Evolutionary conservation across 2,329 filamentous ascomycete species (phyloP), one percentile per base, ranked within the genome.

Genomic region (Dactylellina drechsleri): DNA sequence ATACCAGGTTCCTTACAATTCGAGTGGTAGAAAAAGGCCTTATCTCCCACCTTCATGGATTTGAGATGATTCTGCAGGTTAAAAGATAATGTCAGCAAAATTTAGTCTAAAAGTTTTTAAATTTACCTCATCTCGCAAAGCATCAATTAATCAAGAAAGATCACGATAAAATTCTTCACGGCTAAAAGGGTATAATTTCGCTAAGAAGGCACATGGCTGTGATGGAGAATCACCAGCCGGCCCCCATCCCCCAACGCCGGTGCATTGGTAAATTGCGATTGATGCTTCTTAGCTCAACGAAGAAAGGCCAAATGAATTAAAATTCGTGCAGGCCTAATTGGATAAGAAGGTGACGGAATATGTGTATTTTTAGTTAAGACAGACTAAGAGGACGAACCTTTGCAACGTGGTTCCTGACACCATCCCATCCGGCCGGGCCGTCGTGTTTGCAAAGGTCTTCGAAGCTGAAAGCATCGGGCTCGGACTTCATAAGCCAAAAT

Each of bases 21-120:
- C 53, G 92, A 96, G 82, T 97, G 94, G 81, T 98, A 98, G 84
- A 99, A 98, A 83, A 99, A 98, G 26, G 93, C 93, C 36, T 93
- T 85, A 80, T 99, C 95, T 59, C 93, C 93, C 66, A 89, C 89
- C 79, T 92, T 93, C 95, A 99, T 99, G 7, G 89, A 87, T 31
- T 92, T 88, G 83, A 99, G 89, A 81, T 97, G 92, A 80, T 97
- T 98, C 62, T 75, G 59, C 23, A 45, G 8, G 5, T 8, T 18
- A 76, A 70, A 1, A 60, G 45, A 58, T 20, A 50, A 53, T 20
- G 62, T 73, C 66, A 77, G 50, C 52, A 18, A 18, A 16, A 23
- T 52, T 18, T 23, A 7, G 18, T 52, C 20, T 10, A 47, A 18
- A 18, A 10, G 7, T 8, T 52, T 52, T 52, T 52, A 18, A 52